phyloP scores from a whole-genome alignment of 192 early-diverging fungal species.

The Podila epicladia region DNA sequence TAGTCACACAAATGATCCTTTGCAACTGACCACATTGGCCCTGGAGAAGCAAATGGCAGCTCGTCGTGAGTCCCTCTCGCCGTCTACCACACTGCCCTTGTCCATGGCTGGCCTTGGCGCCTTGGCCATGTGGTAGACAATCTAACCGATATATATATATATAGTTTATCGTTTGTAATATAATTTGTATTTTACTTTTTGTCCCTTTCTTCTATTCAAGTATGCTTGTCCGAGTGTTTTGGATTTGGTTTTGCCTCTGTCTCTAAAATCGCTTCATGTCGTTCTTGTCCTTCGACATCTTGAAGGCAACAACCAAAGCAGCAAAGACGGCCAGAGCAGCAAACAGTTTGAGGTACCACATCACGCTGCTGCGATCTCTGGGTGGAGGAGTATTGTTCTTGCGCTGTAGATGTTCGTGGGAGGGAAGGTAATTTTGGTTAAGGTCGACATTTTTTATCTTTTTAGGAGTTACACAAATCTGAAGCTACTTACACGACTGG shows the following conservation, averaged over 20 bases:
- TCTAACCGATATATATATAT: not conserved
- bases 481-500: not conserved
- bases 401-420: not conserved
- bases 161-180: not conserved
- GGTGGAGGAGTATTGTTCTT: conserved; percentile 38
- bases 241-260: not conserved
- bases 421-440: not conserved
- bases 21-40: not conserved
- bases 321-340: conserved; percentile 25
- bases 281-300: conserved; percentile 27
- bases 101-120: not conserved
- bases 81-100: not conserved
- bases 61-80: not conserved
- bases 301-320: conserved; percentile 20
- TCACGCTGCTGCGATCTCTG: conserved; percentile 5
- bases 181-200: conserved; percentile 6
- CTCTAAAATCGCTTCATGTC: conserved; percentile 40
- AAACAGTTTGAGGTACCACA: conserved; percentile 26
- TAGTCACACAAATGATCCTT: not conserved
- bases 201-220: not conserved
- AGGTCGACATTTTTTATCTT: not conserved
- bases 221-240: not conserved
- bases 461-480: not conserved
- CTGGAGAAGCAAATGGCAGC: not conserved
- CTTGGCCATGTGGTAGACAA: not conserved